A percentile compares a stretch with the other conserved stretches of the same genome.
Evolutionary conservation across 1,284 basidiomycete genomes (phyloP).

Genomic region (Ganoderma lingzhi): DNA sequence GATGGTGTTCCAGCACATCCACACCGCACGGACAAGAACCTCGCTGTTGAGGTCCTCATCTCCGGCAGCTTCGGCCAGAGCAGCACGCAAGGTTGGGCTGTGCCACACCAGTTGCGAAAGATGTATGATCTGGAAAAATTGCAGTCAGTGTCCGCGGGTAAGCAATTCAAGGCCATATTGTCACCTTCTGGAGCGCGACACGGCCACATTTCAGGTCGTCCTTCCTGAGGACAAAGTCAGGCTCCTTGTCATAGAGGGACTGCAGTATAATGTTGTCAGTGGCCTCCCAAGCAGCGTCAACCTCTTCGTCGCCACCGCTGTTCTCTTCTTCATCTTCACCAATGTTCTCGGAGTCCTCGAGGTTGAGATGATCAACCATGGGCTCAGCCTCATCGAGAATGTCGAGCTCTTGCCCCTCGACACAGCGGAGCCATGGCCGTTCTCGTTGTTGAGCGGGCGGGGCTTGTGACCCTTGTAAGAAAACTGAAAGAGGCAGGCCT

Average conservation of each 20-base stretch:
- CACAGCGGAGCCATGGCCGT: no score
- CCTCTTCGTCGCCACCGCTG: conserved; percentile 4
- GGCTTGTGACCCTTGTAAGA: no score
- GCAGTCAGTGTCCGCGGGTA: background rate
- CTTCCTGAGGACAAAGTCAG: conserved; percentile 8
- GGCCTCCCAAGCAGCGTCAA: background rate
- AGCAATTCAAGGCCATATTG: background rate
- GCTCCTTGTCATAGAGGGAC: conserved; percentile 7
- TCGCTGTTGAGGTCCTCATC: conserved; percentile 7
- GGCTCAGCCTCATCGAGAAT: no score
- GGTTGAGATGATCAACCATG: no score
- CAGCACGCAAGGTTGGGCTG: conserved; percentile 23
- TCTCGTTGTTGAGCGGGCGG: no score
- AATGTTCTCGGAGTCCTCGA: background rate
- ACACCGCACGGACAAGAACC: conserved; percentile 30
- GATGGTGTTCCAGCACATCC: conserved; percentile 35
- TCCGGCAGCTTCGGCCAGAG: conserved; percentile 20
- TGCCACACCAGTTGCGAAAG: conserved; percentile 21
- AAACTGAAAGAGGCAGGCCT: no score
- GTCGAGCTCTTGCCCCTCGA: no score
- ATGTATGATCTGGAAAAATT: conserved; percentile 10
- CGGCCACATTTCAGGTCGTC: conserved; percentile 1
- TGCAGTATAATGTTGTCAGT: background rate
- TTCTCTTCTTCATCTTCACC: conserved; percentile 8
- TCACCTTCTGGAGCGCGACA: conserved; percentile 21